Conservation (phyloP, 805 yeast genomes). For the Nakazawaea peltata region DNA sequence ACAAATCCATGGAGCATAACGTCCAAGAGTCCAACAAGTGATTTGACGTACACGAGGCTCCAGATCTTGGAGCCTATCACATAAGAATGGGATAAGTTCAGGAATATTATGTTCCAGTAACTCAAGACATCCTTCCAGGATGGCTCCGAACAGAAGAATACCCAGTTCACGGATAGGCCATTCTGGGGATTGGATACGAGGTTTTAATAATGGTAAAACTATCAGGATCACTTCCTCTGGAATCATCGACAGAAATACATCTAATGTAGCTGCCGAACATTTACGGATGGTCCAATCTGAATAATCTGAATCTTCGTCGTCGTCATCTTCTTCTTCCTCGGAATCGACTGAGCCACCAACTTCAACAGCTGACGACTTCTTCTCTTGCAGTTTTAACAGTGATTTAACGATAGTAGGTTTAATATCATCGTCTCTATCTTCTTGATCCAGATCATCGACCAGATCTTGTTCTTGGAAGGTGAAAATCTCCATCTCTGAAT, state of each 20-base stretch:
- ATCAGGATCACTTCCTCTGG: slow-evolving; percentile 61
- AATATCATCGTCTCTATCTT: slow-evolving; percentile 83
- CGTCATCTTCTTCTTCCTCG: slow-evolving; percentile 66
- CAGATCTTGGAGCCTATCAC: slow-evolving; percentile 64
- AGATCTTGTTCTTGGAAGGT: slow-evolving; percentile 56
- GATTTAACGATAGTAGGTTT: slow-evolving; percentile 71
- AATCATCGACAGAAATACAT: slow-evolving; percentile 59
- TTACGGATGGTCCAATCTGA: slow-evolving; percentile 88
- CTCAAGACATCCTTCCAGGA: slow-evolving; percentile 81
- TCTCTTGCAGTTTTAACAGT: slow-evolving; percentile 15
- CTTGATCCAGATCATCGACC: slow-evolving; percentile 68
- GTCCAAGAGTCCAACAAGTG: slow-evolving; percentile 90
- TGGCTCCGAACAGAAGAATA: slow-evolving; percentile 90
- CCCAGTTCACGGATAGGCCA: slow-evolving; percentile 95
- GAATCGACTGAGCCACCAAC: slow-evolving; percentile 36
- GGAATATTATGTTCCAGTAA: slow-evolving; percentile 68
- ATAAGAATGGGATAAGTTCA: slow-evolving; percentile 73
- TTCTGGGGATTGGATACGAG: slow-evolving; percentile 54
- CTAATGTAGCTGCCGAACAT: slow-evolving; percentile 91
- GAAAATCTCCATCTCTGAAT: slow-evolving; percentile 72
- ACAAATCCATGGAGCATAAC: slow-evolving; percentile 80
- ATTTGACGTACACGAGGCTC: slow-evolving; percentile 88
- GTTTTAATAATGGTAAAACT: slow-evolving; percentile 70
- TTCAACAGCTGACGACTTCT: slow-evolving; percentile 12
- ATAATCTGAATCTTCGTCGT: slow-evolving; percentile 56